A percentile compares a stretch with the other conserved stretches of the same genome.
phyloP scores from a whole-genome alignment of 1,139 yeast species.

The Petasospora fabianii region DNA sequence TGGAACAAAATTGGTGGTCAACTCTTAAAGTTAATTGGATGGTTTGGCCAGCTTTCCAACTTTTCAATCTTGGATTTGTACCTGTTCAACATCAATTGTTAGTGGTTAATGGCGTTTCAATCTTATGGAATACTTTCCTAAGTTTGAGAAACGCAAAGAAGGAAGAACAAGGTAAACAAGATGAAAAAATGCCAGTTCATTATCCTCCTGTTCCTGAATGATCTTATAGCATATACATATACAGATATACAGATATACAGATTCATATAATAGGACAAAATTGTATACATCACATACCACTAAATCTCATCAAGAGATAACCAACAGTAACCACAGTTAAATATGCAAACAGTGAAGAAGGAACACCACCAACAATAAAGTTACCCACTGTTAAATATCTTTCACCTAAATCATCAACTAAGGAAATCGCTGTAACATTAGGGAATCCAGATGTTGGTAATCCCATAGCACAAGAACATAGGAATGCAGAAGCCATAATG shows the following conservation, averaged over 20 bases:
- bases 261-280: no score
- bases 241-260: not conserved
- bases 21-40: constrained; percentile 72
- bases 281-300: constrained; percentile 36
- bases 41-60: constrained; percentile 85
- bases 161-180: no score
- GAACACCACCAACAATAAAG: constrained; percentile 85
- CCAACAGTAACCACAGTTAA: constrained; percentile 73
- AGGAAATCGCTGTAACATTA: constrained; percentile 89
- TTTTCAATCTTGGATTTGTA: constrained; percentile 63
- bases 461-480: constrained; percentile 94
- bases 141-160: constrained; percentile 45
- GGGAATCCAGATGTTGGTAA: constrained; percentile 97
- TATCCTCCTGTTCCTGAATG: constrained; percentile 38
- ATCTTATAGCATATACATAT: not conserved
- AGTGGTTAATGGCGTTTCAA: constrained; percentile 66
- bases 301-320: constrained; percentile 60
- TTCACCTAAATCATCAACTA: constrained; percentile 86
- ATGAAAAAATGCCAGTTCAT: constrained; percentile 28
- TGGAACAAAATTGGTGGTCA: constrained; percentile 49
- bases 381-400: constrained; percentile 79
- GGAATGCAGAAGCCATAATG: constrained; percentile 78
- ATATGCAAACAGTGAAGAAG: constrained; percentile 73
- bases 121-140: constrained; percentile 83
- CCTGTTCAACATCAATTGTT: constrained; percentile 69